Evolutionary conservation across 2,329 filamentous ascomycete genomes (phyloP).

Genomic region (Hypoxylon sp.): DNA sequence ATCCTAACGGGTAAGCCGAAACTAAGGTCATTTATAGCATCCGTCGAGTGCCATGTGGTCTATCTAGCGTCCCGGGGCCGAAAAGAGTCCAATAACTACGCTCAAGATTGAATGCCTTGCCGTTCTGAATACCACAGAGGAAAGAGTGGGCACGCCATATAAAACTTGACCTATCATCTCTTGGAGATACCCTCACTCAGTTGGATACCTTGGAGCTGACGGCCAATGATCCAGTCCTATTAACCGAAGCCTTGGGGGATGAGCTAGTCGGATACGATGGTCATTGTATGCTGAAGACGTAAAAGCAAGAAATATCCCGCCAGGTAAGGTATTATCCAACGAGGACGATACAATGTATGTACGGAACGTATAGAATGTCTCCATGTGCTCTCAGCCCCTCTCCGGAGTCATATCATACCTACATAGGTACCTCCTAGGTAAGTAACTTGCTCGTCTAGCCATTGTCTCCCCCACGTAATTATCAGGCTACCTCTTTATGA

Average conservation of each 20-base stretch:
- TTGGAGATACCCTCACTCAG: slow-evolving; percentile 14
- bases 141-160: slow-evolving; percentile 3
- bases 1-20: slow-evolving; percentile 1
- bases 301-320: slow-evolving; percentile 16
- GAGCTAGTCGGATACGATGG: slow-evolving; percentile 31
- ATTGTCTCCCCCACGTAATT: slow-evolving; percentile 38
- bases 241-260: slow-evolving; percentile 40
- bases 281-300: slow-evolving; percentile 20
- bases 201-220: slow-evolving; percentile 7
- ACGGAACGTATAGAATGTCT: slow-evolving; percentile 26
- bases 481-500: slow-evolving; percentile 37
- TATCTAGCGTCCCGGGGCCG: neutral
- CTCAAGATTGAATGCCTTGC: neutral
- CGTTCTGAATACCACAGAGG: slow-evolving; percentile 2
- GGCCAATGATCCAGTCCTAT: slow-evolving; percentile 37
- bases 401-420: no score
- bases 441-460: no score
- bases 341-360: no score
- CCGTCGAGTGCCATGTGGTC: neutral
- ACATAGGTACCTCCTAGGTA: no score
- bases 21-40: neutral
- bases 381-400: slow-evolving; percentile 28
- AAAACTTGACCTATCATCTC: slow-evolving; percentile 20
- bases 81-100: slow-evolving; percentile 4
- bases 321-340: slow-evolving; percentile 17